These are phyloP conservation scores for Apiospora kogelbergensis DNA, from an alignment of 2,329 filamentous ascomycete species.

Conservation along the genomic window DNA sequence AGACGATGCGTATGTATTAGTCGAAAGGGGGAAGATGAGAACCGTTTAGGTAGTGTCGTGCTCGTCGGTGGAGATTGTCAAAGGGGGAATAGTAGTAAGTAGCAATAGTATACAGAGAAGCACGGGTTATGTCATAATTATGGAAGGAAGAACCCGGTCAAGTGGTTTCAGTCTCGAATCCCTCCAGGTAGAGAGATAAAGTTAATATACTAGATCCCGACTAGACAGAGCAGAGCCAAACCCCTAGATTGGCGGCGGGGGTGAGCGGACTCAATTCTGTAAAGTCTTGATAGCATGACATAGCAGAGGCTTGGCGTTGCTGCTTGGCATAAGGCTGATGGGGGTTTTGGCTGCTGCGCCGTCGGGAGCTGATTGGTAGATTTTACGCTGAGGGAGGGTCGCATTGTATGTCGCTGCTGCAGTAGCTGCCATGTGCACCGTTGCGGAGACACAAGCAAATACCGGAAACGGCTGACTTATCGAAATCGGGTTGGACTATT, in stretches of 20 bases:
- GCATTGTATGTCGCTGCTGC: neutral
- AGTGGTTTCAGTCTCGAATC: neutral
- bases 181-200: neutral
- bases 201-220: neutral
- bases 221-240: neutral
- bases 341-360: neutral
- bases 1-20: neutral
- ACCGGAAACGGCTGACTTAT: neutral
- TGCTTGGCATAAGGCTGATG: constrained; percentile 3
- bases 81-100: neutral
- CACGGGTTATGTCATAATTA: neutral
- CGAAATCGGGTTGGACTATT: neutral
- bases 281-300: neutral
- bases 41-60: neutral
- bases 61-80: neutral
- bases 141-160: neutral
- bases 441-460: neutral
- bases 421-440: neutral
- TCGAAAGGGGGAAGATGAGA: neutral
- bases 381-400: constrained; percentile 2
- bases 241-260: neutral
- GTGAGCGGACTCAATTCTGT: neutral
- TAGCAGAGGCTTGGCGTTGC: neutral
- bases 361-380: neutral
- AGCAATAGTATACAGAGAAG: neutral